Evolutionary conservation across 2,329 filamentous ascomycete genomes (phyloP), one percentile per base, ranked within the genome.

Genomic region (Shiraia bambusicola): DNA sequence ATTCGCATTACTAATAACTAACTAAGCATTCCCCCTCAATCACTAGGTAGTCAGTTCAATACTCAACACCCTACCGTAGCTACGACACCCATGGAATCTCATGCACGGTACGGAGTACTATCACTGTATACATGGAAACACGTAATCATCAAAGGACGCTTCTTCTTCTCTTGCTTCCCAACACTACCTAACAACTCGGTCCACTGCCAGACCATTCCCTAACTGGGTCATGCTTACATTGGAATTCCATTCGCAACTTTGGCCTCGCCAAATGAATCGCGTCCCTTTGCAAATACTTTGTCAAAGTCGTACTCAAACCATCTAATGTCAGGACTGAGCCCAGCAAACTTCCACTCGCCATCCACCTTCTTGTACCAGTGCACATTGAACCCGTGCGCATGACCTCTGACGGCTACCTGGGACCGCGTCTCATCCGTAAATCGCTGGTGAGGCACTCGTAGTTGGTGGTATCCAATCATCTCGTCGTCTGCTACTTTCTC

Each of bases 291-390:
- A 59, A 77, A 77, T 36, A 77, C 73, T 70, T 76, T 74, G 59
- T 79, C 77, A 55, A 78, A 76, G 55, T 79, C 76, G 54, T 76
- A 76, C 70, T 80, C 77, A 41, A 65, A 70, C 77, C 77, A 80
- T 43, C 76, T 58, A 49, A 79, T 78, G 37, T 77, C 74, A 8
- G 77, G 77, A 58, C 67, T 66, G 35, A 80, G 58, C 2, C 77
- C 77, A 0, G 77, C 77, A 66, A 80, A 80, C 66, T 80, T 80
- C 77, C 77, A 80, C 49, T 72, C 74, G 2, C 77, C 78, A 24
- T 80, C 71, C n/a, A 80, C 70, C 68, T 75, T 78, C 61, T 73
- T 74, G 62, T 80, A 81, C 73, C 73, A 76, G 53, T 79, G 74
- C 44, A 65, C 73, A 56, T 77, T 78, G 52, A 69, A 72, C 48